Evolutionary conservation across 352 stramenopile species (phyloP).

Genomic region (Phytophthora foliorum): DNA sequence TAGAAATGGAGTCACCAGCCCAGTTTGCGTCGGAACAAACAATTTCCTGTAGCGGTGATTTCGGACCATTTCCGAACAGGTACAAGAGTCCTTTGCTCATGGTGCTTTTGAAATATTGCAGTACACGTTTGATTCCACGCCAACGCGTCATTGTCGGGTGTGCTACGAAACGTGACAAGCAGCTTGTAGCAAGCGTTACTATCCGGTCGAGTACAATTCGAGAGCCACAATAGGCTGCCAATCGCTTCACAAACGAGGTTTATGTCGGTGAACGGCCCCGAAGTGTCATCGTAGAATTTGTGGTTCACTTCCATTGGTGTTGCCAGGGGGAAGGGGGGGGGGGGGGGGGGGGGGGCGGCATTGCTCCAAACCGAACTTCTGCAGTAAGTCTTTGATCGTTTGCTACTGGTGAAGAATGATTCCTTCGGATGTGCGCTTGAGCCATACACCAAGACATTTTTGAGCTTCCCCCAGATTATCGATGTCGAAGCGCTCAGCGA

Average conservation of each 20-base stretch:
- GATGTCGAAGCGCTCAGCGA: neutral
- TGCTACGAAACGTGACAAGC: neutral
- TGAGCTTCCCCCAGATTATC: neutral
- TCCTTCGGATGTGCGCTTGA: neutral
- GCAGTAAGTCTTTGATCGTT: neutral
- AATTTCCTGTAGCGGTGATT: neutral
- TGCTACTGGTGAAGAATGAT: constrained; percentile 5
- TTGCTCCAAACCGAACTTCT: neutral
- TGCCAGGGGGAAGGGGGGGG: too few relatives aligned
- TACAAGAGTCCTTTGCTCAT: neutral
- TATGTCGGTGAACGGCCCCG: neutral
- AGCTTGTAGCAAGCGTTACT: constrained; percentile 1
- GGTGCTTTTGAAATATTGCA: constrained; percentile 1
- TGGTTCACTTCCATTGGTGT: neutral
- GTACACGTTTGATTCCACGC: neutral
- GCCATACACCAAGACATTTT: constrained; percentile 1
- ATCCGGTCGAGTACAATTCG: constrained; percentile 6
- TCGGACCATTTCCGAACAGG: neutral
- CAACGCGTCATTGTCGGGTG: constrained; percentile 1
- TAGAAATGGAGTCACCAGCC: neutral
- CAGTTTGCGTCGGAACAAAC: constrained; percentile 7
- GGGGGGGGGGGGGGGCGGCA: neutral
- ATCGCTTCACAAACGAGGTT: constrained; percentile 1
- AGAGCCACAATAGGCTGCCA: constrained; percentile 1
- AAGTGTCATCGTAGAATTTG: neutral